Evolutionary conservation across 78 protist genomes (phyloP), one percentile per base, ranked within the genome.

Genomic region (Cavenderia fasciculata): DNA sequence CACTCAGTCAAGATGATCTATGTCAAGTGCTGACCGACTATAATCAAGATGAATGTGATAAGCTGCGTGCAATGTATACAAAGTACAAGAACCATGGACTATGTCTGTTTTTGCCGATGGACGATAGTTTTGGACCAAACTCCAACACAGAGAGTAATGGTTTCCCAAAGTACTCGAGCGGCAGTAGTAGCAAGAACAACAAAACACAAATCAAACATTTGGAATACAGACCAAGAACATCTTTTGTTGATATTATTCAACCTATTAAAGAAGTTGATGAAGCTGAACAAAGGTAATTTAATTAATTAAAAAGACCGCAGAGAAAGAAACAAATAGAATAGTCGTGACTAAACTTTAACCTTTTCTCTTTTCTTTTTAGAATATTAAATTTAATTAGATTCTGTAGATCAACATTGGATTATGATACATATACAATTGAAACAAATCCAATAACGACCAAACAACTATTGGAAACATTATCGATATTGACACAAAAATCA

Each of bases 381-480:
- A 82, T 82, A 33, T 40, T 82, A 21, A 69, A 68, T 41, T 57
- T 82, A 43, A 51, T 82, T 69, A 65, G 90, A 82, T 47, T 82
- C 31, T 82, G 90, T 43, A 73, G 68, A 52, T 68, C 90, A 19
- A 82, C 43, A 44, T 56, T 68, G 11, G 33, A 63, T 21, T 68
- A 56, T 1, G 90, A 82, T 44, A 82, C 90, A 57, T 82, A 68
- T 56, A 82, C 90, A 34, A 54, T 82, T 25, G 90, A 82, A n/a
- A 62, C 77, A 43, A 57, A 68, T 57, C 46, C 52, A 14, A 59
- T 82, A 29, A 54, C 59, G 59, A 68, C 49, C 56, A 14, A 23
- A 27, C 79, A 82, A 33, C 36, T 82, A 12, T 43, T 69, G 16
- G 59, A 82, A 19, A 44, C 68, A 43, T 23, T 82, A 23, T 68